Evolutionary conservation across 192 early-diverging fungal genomes (phyloP), one percentile per base, ranked within the genome.

Genomic region (Coemansia javaensis): DNA sequence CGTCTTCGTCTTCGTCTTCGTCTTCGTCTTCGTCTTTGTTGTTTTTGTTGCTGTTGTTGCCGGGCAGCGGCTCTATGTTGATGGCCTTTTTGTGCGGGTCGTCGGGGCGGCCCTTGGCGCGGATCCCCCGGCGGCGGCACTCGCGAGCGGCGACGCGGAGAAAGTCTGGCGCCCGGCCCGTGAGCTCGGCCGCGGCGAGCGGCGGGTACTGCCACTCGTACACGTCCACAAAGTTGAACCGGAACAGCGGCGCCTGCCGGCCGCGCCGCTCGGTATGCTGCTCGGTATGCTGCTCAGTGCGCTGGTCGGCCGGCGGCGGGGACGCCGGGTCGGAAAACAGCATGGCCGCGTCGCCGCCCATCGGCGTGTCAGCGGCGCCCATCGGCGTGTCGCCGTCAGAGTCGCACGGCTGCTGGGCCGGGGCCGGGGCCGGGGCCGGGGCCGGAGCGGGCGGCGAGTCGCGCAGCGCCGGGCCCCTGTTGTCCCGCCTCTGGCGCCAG

Each of bases 201-300:
- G 58, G 56, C 4, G 68, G 68, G 31, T 55, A 72, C 28, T 63
- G 57, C 68, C 68, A 72, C 37, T 55, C 50, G 46, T 64, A 72
- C 2, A 72, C 48, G 42, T 72, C 68, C 31, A 72, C 31, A 36
- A 72, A 57, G 31, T 65, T 63, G 39, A 72, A 72, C 18, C 33
- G 37, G 17, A 70, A 72, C 25, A 37, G 56, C 1, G 21, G 34
- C 16, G 30, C 32, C 12, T 41, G 51, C 5, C 27, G 7, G 20
- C 11, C 7, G 15, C 31, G 25, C 8, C n/a, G n/a, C n/a, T n/a
- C n/a, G n/a, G n/a, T n/a, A n/a, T n/a, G n/a, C n/a, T n/a, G n/a
- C n/a, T n/a, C n/a, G n/a, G n/a, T n/a, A n/a, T n/a, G n/a, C n/a
- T n/a, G n/a, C n/a, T n/a, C n/a, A n/a, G n/a, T n/a, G n/a, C n/a